Conservation (phyloP, 73 alveolate species). For the Symbiodinium pilosum region DNA sequence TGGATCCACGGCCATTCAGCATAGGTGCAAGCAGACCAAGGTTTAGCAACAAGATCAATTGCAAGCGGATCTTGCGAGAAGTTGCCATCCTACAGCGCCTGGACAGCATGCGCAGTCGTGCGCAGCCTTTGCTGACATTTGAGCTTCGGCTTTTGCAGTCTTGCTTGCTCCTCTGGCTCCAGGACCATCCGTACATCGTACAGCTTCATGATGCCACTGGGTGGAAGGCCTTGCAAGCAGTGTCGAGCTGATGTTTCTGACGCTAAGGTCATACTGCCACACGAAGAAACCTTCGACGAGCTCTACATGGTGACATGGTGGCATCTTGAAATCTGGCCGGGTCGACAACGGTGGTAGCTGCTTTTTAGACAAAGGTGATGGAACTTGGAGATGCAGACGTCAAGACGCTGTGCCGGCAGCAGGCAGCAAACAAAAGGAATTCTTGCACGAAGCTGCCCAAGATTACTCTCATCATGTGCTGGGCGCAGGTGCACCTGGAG, state of each 20-base stretch:
- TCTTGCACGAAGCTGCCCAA: neutral
- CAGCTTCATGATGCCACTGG: neutral
- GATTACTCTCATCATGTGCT: neutral
- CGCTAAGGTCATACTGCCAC: neutral
- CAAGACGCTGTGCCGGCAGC: slow-evolving; percentile 95
- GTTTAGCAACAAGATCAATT: slow-evolving; percentile 96
- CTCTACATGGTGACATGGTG: slow-evolving; percentile 39
- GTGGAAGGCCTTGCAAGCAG: slow-evolving; percentile 34
- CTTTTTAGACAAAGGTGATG: slow-evolving; percentile 77
- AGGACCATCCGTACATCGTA: slow-evolving; percentile 4
- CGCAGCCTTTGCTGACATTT: neutral
- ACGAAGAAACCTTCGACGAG: neutral
- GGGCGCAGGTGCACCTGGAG: slow-evolving; percentile 6
- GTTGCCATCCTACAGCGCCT: slow-evolving; percentile 77
- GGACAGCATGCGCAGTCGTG: slow-evolving; percentile 53
- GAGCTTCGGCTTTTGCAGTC: too few species aligned
- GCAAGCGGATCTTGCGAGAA: slow-evolving; percentile 97
- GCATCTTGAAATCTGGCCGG: neutral
- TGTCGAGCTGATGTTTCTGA: neutral
- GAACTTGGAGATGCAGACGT: slow-evolving; percentile 96
- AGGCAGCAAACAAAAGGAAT: too few species aligned
- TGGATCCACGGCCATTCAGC: too few species aligned
- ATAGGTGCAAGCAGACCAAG: too few species aligned
- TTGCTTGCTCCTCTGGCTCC: neutral
- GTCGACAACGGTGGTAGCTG: too few species aligned